phyloP scores from a whole-genome alignment of 495 filamentous ascomycete genomes.

The Hypoxylon subgilvum region DNA sequence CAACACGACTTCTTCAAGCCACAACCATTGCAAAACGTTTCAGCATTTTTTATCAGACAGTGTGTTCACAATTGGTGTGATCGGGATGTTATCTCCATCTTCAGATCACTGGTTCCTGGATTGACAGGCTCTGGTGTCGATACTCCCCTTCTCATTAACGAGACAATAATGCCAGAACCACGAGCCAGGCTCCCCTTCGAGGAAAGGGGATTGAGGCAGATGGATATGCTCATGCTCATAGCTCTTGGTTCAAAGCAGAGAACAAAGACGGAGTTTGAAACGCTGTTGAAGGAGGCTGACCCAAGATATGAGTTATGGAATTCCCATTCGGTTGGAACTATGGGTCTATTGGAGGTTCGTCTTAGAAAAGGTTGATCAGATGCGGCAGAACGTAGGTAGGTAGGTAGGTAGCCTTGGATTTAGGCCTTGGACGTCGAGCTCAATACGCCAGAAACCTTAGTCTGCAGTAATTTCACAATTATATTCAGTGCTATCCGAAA shows the following conservation, averaged over 20 bases:
- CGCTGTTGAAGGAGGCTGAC: conserved; percentile 40
- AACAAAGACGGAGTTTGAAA: conserved; percentile 33
- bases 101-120: conserved; percentile 33
- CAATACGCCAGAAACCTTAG: too few relatives aligned
- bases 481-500: too few relatives aligned
- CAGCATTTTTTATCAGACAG: conserved; percentile 41
- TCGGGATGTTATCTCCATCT: conserved; percentile 36
- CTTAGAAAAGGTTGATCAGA: too few relatives aligned
- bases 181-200: background rate
- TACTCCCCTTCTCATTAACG: conserved; percentile 46
- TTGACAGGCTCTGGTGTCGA: conserved; percentile 31
- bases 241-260: conserved; percentile 38
- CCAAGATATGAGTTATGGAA: conserved; percentile 28
- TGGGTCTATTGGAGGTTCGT: conserved; percentile 3
- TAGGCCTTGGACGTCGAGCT: too few relatives aligned
- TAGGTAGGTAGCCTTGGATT: too few relatives aligned
- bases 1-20: conserved; percentile 45
- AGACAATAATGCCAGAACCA: conserved; percentile 38
- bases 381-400: too few relatives aligned
- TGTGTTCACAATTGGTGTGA: conserved; percentile 43
- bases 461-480: too few relatives aligned
- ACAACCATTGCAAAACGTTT: conserved; percentile 29
- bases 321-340: conserved; percentile 1
- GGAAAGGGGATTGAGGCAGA: conserved; percentile 22
- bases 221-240: conserved; percentile 44